These are phyloP conservation scores for Stipa capillata DNA, from an alignment of 176 grass and related monocot genomes.

Conservation along the genomic window DNA sequence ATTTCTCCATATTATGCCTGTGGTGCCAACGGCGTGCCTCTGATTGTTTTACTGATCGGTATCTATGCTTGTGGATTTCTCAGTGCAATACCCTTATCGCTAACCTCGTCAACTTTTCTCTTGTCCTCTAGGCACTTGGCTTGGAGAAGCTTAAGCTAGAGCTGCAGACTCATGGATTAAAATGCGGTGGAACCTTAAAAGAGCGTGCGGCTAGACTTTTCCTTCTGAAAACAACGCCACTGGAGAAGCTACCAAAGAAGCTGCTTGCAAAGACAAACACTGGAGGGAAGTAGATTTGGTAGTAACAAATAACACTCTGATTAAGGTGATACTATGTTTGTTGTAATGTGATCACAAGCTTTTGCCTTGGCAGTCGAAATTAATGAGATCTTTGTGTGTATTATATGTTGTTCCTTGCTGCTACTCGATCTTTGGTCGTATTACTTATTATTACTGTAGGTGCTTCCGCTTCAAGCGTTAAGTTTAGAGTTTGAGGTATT, in stretches of 20 bases:
- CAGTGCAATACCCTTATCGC: background rate
- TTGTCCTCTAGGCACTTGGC: conserved; percentile 46
- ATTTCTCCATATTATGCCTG: background rate
- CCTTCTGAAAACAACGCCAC: conserved; percentile 81
- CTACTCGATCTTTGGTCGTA: background rate
- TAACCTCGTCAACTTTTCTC: background rate
- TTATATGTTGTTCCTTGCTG: background rate
- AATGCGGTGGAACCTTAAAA: conserved; percentile 85
- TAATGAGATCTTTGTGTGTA: conserved; percentile 20
- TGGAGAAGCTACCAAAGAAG: conserved; percentile 94
- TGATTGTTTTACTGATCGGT: background rate
- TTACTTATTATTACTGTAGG: background rate
- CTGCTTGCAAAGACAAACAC: conserved; percentile 44
- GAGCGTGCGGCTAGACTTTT: conserved; percentile 86
- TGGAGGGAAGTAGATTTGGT: conserved; percentile 22
- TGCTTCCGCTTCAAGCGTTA: background rate
- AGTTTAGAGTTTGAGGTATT: background rate
- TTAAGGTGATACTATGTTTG: background rate
- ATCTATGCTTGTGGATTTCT: background rate
- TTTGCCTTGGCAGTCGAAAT: background rate
- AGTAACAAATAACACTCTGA: background rate
- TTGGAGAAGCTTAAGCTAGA: conserved; percentile 85
- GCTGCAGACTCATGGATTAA: conserved; percentile 57
- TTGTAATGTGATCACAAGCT: conserved; percentile 13
- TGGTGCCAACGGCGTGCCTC: background rate